Percentiles rank a stretch among this genome's conserved stretches.
Evolutionary conservation across 805 yeast species (phyloP).

Genomic region (Candida tallmaniae): DNA sequence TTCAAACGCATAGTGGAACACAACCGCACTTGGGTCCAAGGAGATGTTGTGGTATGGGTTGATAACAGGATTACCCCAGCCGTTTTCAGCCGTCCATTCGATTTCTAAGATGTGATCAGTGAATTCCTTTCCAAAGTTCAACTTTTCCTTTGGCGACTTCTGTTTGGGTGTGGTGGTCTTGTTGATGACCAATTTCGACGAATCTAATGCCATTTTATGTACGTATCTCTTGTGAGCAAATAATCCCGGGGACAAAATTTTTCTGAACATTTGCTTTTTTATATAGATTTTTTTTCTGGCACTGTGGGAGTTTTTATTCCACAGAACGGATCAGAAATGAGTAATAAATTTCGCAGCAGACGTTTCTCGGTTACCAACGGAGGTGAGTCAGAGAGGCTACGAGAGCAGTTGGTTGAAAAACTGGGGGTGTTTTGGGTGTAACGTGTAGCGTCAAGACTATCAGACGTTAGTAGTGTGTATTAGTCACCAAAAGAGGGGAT

Average conservation of each 20-base stretch:
- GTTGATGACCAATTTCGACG: constrained; percentile 31
- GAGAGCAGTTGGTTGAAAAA: too few species aligned
- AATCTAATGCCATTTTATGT: constrained; percentile 27
- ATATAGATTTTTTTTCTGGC: constrained; percentile 5
- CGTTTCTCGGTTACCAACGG: too few species aligned
- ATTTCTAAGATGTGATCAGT: constrained; percentile 86
- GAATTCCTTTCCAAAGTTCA: constrained; percentile 49
- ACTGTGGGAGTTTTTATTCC: too few species aligned
- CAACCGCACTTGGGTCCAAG: constrained; percentile 85
- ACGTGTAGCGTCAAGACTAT: too few species aligned
- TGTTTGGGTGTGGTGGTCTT: constrained; percentile 34
- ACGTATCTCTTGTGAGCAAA: too few species aligned
- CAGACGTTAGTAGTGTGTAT: too few species aligned
- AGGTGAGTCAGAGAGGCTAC: too few species aligned
- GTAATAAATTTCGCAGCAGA: too few species aligned
- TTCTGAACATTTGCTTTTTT: constrained; percentile 3
- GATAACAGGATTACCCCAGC: constrained; percentile 90
- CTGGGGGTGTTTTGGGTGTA: too few species aligned
- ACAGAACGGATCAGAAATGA: too few species aligned
- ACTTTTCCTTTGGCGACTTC: constrained; percentile 34
- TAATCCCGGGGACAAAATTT: too few species aligned
- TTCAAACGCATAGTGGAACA: constrained; percentile 92
- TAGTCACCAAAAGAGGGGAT: too few species aligned
- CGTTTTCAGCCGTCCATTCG: constrained; percentile 71
- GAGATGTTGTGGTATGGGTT: constrained; percentile 74